These are phyloP conservation scores for Beauveria medogensis DNA, from an alignment of 2,329 filamentous ascomycete genomes.

Conservation along the genomic window DNA sequence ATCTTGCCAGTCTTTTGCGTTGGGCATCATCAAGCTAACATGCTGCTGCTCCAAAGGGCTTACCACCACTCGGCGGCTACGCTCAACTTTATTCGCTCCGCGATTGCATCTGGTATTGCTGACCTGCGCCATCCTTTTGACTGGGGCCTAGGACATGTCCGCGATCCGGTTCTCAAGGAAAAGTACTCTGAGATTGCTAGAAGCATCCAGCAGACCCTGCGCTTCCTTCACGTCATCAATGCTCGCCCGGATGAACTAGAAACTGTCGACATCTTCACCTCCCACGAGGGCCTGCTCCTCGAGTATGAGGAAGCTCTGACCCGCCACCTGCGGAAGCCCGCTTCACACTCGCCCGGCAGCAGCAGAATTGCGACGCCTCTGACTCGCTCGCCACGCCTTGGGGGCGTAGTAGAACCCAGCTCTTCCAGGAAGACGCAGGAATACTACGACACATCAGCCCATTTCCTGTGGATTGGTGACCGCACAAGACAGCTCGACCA, in stretches of 20 bases:
- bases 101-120: conserved; percentile 79
- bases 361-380: conserved; percentile 20
- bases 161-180: conserved; percentile 70
- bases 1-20: background rate
- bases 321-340: conserved; percentile 60
- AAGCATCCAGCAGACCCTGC: conserved; percentile 82
- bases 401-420: conserved; percentile 8
- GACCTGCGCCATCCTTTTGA: conserved; percentile 90
- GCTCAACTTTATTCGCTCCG: conserved; percentile 82
- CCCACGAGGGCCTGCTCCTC: conserved; percentile 86
- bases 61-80: conserved; percentile 96
- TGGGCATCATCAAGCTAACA: conserved; percentile 5
- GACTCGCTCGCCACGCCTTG: conserved; percentile 16
- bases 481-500: conserved; percentile 89
- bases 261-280: conserved; percentile 91
- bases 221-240: conserved; percentile 91
- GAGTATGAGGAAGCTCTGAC: conserved; percentile 92
- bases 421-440: conserved; percentile 37
- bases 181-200: conserved; percentile 81
- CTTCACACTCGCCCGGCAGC: conserved; percentile 26
- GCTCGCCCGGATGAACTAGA: conserved; percentile 77
- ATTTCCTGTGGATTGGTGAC: conserved; percentile 98
- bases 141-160: conserved; percentile 90
- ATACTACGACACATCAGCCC: conserved; percentile 90
- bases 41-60: conserved; percentile 43